Base-by-base conservation (phyloP, 1,139 yeast species). In the Saccharomycopsis crataegensis region DNA sequence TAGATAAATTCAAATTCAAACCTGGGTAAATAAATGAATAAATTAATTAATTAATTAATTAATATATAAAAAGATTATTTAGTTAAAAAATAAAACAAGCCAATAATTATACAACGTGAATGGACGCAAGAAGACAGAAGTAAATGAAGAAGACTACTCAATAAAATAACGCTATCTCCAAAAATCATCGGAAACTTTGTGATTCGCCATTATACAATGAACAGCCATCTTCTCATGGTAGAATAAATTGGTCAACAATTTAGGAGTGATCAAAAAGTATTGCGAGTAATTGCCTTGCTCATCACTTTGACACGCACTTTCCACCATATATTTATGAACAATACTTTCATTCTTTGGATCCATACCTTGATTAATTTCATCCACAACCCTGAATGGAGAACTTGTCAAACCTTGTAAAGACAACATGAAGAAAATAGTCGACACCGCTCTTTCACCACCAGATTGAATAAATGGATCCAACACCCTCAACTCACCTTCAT, bases 351-450 rank as follows among this genome's bases (percentile, higher is more conserved):
- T 93, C 58, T 80, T 79, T 8, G 96, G 89, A 69, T 94, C 99
- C 98, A 94, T 91, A 60, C 99, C 99, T 70, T 94, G 99, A 67
- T 94, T 94, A 60, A 94, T 94, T 71, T 94, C 99, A 68, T 94
- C 99, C 6, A 94, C 97, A 2, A 93, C 93, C 63, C 98, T 75
- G 65, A 94, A 89, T 8, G 99, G 99, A 0, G 97, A 90, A 44
- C 78, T 78, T 0, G 97, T 84, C 56, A 88, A 74, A n/a, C 91
- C 93, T 70, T 94, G 99, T 58, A 94, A 71, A 0, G 98, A 85
- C 77, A 94, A 87, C 62, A 94, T 78, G 65, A 86, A 94, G 57
- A 90, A 80, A 8, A 93, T 91, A 0, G 99, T 94, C 0, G 97
- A 84, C 0, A 93, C 96, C 0, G 99, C 96, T 62, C 96, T 79